Conservation (phyloP, 2,329 filamentous ascomycete species). For the Endothia cerciana region DNA sequence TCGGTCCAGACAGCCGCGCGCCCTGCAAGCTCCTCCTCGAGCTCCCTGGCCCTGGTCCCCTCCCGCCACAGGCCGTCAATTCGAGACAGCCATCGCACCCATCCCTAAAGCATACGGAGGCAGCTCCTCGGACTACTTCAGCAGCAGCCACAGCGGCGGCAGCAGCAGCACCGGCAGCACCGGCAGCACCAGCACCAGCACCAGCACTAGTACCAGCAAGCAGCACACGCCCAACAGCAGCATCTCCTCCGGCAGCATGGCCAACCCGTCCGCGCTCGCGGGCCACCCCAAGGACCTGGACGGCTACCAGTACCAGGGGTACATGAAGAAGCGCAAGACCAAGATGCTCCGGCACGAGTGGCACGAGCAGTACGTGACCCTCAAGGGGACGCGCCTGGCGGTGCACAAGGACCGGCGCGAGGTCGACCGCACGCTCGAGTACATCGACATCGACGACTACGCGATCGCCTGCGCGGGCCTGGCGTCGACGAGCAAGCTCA, state of each 20-base stretch:
- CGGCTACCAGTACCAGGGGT: constrained; percentile 75
- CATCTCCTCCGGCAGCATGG: constrained; percentile 36
- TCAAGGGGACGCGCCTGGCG: constrained; percentile 73
- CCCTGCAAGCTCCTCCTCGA: constrained; percentile 57
- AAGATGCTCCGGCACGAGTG: constrained; percentile 90
- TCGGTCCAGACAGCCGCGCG: constrained; percentile 42
- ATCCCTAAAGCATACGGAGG: constrained; percentile 29
- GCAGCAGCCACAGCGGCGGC: constrained; percentile 32
- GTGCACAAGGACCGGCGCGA: constrained; percentile 70
- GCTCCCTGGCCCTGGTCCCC: constrained; percentile 56
- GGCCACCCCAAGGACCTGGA: constrained; percentile 42
- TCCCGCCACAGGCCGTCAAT: constrained; percentile 49
- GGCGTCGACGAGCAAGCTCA: constrained; percentile 77
- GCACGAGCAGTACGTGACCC: constrained; percentile 88
- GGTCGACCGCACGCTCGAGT: constrained; percentile 67
- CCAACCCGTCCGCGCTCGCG: constrained; percentile 32
- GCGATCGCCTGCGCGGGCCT: constrained; percentile 82
- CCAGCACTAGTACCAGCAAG: constrained; percentile 23
- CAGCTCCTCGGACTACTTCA: constrained; percentile 24
- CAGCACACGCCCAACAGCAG: constrained; percentile 35
- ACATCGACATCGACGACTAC: constrained; percentile 87
- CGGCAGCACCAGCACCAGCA: constrained; percentile 34
- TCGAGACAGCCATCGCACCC: constrained; percentile 51
- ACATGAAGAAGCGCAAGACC: constrained; percentile 93
- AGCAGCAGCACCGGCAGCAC: constrained; percentile 29